Evolutionary conservation across 495 filamentous ascomycete genomes (phyloP), one percentile per base, ranked within the genome.

Genomic region (Talaromyces proteolyticus): DNA sequence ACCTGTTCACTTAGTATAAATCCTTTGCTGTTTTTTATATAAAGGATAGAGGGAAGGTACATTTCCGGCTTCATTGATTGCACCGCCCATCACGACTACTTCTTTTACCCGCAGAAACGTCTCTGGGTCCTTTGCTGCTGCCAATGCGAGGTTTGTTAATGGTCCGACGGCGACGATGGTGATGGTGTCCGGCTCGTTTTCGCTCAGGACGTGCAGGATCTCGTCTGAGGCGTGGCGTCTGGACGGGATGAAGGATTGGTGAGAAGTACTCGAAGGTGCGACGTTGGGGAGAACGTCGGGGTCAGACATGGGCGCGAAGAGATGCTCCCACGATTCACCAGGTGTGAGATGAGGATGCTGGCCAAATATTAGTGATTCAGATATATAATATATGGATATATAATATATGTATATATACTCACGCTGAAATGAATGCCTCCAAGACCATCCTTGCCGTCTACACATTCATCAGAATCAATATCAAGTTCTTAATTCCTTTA

Each of bases 11-110:
- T 47, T 42, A 23, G 17, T 23, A 20, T n/a, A n/a, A n/a, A 47
- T 17, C 25, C 19, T 6, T 40, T 26, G 18, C n/a, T n/a, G n/a
- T n/a, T n/a, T 25, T 24, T 19, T 52, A 53, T 47, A 36, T 50
- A 53, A 6, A 29, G 7, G 24, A 37, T 14, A 8, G 39, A 38
- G 12, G 24, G 17, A 25, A 14, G 22, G 21, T 62, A 83, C 80
- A 68, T 99, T 99, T 45, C 93, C 93, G 22, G 80, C 76, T 16
- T 80, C 59, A 37, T 84, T 73, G 40, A 97, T 78, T n/a, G 87
- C 81, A 50, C 93, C 94, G 26, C 92, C 93, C 93, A 99, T 99
- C n/a, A 95, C 85, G 17, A 96, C 82, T 2, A 99, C 81, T 61
- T 95, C 87, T 62, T 94, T 95, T 21, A 81, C 89, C 18, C 82